Evolutionary conservation across 352 stramenopile species (phyloP), one percentile per base, ranked within the genome.

Genomic region (Phytophthora macrochlamydospora): DNA sequence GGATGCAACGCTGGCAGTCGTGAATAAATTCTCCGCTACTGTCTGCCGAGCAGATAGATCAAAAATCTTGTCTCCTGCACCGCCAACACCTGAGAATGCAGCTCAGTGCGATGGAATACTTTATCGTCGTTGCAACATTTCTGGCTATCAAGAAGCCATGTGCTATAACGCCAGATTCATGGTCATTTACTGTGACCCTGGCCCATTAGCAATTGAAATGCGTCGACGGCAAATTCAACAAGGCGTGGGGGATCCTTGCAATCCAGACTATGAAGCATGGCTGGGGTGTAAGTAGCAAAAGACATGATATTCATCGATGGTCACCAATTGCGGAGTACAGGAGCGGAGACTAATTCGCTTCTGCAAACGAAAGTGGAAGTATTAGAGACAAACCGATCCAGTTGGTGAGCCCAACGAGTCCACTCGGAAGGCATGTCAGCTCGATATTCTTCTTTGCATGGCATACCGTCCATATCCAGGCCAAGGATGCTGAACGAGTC

Each of bases 401-500:
- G 18, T 24, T 24, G 18, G 18, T 70, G 71, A 59, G 85, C 87
- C 80, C 80, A 89, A 8, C 44, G 38, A 28, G 63, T 56, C 78
- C 80, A 87, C 28, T 82, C 76, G 1, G 67, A 33, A 4, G 75
- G 71, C 3, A 81, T 57, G 1, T 58, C 57, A 14, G 71, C 71
- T 44, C 78, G 76, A 49, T 85, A 79, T 50, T 85, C 80, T 44
- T 87, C 80, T 29, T 79, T 75, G 33, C 71, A 71, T 12, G 78
- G 75, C 29, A 63, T 56, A 43, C 77, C 78, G 33, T 85, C 76
- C 3, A 30, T 12, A 30, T 75, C 71, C 6, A 87, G 71, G 35
- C 77, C 76, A 32, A 89, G 83, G 33, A 89, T 68, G 38, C 81
- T 62, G 59, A 89, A 89, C 51, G 71, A 75, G 54, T 82, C 71